phyloP scores from a whole-genome alignment of 2,329 filamentous ascomycete genomes.

The Trichoderma semiorbis region DNA sequence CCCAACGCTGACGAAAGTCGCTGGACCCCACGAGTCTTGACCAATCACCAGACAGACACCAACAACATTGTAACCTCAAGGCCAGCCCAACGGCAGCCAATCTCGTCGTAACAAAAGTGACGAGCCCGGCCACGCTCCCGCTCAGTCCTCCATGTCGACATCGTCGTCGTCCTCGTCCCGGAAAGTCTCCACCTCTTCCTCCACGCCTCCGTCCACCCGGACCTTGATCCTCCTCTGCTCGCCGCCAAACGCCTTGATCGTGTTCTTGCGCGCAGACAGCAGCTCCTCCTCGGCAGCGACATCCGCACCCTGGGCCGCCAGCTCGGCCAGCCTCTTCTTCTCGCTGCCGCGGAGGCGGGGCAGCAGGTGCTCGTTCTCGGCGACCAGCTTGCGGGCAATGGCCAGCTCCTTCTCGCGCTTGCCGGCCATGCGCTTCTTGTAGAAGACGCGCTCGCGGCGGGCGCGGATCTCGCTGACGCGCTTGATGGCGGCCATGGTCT shows the following conservation, averaged over 20 bases:
- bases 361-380: constrained; percentile 88
- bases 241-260: constrained; percentile 41
- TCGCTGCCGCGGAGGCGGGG: constrained; percentile 66
- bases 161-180: constrained; percentile 29
- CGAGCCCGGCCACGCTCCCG: constrained; percentile 3
- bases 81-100: constrained; percentile 1
- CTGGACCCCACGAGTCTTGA: constrained; percentile 15
- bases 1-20: constrained; percentile 18
- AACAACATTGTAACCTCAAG: constrained; percentile 5
- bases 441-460: constrained; percentile 84
- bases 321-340: constrained; percentile 55
- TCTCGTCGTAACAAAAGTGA: constrained; percentile 13
- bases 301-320: constrained; percentile 47
- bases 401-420: constrained; percentile 80
- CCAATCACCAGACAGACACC: constrained; percentile 7
- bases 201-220: constrained; percentile 35
- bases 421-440: constrained; percentile 88
- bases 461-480: constrained; percentile 81
- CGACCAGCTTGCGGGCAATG: constrained; percentile 80
- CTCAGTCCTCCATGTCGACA: constrained; percentile 35
- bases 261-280: constrained; percentile 27
- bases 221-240: constrained; percentile 41
- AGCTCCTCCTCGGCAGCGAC: constrained; percentile 42
- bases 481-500: constrained; percentile 89
- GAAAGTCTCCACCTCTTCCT: constrained; percentile 23